Evolutionary conservation across 257 asterid species (phyloP).

Genomic region (Nemophila menziesii): DNA sequence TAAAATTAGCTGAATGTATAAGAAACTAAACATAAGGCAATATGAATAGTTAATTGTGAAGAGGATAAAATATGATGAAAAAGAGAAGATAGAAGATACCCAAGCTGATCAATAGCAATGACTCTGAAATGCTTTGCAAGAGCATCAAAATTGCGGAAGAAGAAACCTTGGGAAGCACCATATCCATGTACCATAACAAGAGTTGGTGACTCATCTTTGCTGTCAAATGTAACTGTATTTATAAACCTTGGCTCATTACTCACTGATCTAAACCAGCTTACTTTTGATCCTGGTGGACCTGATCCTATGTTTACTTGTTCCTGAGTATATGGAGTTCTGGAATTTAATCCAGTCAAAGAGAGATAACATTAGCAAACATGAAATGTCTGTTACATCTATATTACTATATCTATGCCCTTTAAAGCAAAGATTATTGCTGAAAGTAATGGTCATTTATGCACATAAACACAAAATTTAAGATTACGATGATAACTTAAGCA

Average conservation of each 20-base stretch:
- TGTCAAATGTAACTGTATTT: conserved; percentile 49
- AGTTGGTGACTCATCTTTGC: conserved; percentile 77
- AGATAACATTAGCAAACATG: background rate
- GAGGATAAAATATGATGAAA: background rate
- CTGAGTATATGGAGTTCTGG: conserved; percentile 70
- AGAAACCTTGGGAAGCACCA: conserved; percentile 97
- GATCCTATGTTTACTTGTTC: conserved; percentile 76
- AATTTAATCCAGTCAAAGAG: background rate
- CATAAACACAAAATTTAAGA: background rate
- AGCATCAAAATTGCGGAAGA: conserved; percentile 83
- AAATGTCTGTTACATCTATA: background rate
- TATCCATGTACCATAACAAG: conserved; percentile 96
- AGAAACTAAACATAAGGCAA: background rate
- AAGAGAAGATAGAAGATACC: conserved; percentile 31
- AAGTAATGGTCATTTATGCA: background rate
- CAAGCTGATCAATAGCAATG: conserved; percentile 93
- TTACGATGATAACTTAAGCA: no score
- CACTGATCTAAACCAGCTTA: conserved; percentile 57
- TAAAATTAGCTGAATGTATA: background rate
- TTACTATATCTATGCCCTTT: background rate
- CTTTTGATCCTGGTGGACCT: conserved; percentile 87
- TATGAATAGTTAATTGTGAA: background rate
- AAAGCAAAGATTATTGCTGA: background rate
- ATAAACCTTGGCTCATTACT: conserved; percentile 54
- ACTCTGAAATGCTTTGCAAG: conserved; percentile 71